Base-by-base conservation (phyloP, 1,284 basidiomycete genomes). In the Leccinum ponderosum region DNA sequence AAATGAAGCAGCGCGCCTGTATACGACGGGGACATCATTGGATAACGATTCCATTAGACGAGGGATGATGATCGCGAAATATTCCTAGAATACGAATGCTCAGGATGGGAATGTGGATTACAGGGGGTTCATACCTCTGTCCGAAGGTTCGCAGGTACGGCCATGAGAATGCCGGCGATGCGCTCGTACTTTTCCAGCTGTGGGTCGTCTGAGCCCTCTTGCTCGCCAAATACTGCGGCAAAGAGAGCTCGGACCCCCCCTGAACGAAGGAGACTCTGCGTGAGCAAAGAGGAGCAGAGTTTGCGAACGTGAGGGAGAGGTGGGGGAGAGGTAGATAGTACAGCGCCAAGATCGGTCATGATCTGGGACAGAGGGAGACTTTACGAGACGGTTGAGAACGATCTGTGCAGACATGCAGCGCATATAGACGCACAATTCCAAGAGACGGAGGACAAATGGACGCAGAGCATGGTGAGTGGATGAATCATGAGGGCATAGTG, bases 221-320 rank as follows among this genome's bases (percentile, higher is more conserved):
- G 82, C 60, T 89, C 87, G 0, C 86, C 84, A 62, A 92, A 89
- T 0, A 91, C 75, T 15, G 87, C 87, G 9, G 80, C 78, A 62
- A 84, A 87, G 20, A 93, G 78, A 1, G 89, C 90, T 37, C 76
- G 78, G 3, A 93, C 78, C 2, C 91, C 91, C 33, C 86, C 83
- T 2, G 85, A 83, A 31, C 89, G 84, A 29, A 90, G 72, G 7
- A 93, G 73, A 66, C 91, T 89, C 59, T 82, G 80, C 65, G 84
- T 87, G 25, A 93, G 80, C 29, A 91, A 76, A 29, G 80, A 80
- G 0, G 82, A 77, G 64, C 86, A 89, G 27, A 84, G 67, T 67
- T 82, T 87, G 42, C 80, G 80, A 17, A 85, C 81, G 68, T 90
- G 83, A 15, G 71, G 53, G 2, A 77, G 70, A 2, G 82, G 73